Evolutionary conservation across 225 moss, liverwort and hornwort genomes (phyloP).

Genomic region (Takakia lepidozioides): DNA sequence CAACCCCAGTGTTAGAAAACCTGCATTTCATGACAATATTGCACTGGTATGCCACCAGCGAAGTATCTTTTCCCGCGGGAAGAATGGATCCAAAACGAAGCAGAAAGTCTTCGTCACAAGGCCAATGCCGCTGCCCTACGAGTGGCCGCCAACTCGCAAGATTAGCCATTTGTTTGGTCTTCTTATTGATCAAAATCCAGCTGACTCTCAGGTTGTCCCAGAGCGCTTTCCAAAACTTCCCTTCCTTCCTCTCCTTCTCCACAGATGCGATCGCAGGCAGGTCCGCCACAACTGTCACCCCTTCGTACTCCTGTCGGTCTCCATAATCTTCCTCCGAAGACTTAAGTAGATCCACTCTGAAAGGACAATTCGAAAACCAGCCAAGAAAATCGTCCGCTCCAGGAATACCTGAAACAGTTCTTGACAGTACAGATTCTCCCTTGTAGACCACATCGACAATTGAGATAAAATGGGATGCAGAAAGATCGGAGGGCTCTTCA

Average conservation of each 20-base stretch:
- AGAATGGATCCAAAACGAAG: constrained; percentile 80
- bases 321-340: constrained; percentile 26
- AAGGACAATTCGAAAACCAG: constrained; percentile 57
- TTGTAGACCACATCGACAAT: constrained; percentile 68
- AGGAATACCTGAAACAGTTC: constrained; percentile 61
- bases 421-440: constrained; percentile 41
- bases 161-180: constrained; percentile 61
- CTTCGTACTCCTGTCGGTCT: constrained; percentile 24
- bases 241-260: constrained; percentile 44
- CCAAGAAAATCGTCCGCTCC: constrained; percentile 34
- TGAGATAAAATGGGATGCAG: constrained; percentile 45
- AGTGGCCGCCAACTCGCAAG: constrained; percentile 77
- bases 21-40: constrained; percentile 73
- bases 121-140: constrained; percentile 48
- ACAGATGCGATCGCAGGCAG: constrained; percentile 19
- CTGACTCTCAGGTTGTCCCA: constrained; percentile 77
- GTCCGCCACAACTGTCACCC: constrained; percentile 25
- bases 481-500: background rate
- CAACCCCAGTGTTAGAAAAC: constrained; percentile 17
- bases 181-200: constrained; percentile 78
- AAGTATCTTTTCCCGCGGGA: constrained; percentile 25
- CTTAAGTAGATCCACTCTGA: constrained; percentile 54
- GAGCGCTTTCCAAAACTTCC: constrained; percentile 61
- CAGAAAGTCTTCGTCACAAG: constrained; percentile 52
- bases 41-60: constrained; percentile 49